Percentiles rank a stretch among this genome's conserved stretches.
phyloP scores from a whole-genome alignment of 2,329 filamentous ascomycete genomes.

The Intubia oerlemansii region DNA sequence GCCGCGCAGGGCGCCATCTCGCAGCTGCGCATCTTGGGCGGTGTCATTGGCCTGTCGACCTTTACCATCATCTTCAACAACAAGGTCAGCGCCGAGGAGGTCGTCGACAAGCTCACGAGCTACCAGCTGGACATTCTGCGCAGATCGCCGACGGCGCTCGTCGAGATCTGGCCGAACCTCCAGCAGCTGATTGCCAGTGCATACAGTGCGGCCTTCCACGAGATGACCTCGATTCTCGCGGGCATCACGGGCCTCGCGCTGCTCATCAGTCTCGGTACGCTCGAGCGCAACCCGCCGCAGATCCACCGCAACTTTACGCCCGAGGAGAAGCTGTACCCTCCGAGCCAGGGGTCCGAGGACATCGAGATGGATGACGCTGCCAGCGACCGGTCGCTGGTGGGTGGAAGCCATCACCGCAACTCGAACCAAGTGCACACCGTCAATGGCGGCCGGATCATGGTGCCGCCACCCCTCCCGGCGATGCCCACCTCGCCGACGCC shows the following conservation, averaged over 20 bases:
- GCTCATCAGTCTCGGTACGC: constrained; percentile 7
- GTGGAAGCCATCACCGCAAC: no score
- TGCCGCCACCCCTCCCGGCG: no score
- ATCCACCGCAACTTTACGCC: constrained; percentile 7
- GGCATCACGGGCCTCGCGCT: constrained; percentile 6
- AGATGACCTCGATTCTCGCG: constrained; percentile 6
- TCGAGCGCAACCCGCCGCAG: constrained; percentile 8
- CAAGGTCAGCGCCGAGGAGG: constrained; percentile 13
- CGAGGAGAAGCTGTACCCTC: constrained; percentile 2
- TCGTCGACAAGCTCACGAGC: constrained; percentile 3
- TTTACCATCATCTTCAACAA: constrained; percentile 37
- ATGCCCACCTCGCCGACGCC: no score
- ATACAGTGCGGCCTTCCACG: constrained; percentile 8
- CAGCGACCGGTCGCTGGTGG: constrained; percentile 6
- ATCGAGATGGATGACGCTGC: constrained; percentile 6
- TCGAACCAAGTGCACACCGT: no score
- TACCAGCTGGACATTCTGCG: constrained; percentile 7
- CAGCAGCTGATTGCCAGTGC: constrained; percentile 5
- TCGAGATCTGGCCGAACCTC: constrained; percentile 8
- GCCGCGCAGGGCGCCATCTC: constrained; percentile 37
- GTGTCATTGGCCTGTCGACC: constrained; percentile 33
- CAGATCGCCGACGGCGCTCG: constrained; percentile 8
- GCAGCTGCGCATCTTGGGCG: constrained; percentile 37
- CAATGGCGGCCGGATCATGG: no score
- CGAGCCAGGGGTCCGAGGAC: constrained; percentile 3